Conservation (phyloP, 1,284 basidiomycete genomes). For the Binderoboletus segoi region DNA sequence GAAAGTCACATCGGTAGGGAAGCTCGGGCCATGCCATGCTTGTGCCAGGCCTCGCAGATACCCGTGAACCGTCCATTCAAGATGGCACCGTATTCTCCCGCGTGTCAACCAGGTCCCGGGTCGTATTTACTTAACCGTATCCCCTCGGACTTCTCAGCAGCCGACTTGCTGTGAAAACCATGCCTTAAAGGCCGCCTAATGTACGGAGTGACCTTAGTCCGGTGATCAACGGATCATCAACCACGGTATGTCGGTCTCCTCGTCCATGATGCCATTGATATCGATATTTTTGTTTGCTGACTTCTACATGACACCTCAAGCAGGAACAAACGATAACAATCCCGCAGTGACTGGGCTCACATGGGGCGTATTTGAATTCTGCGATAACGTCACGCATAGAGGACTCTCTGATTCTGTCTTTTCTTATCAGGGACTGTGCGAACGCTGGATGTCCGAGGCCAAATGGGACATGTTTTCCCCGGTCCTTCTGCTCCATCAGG, state of each 20-base stretch:
- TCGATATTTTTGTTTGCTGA: not conserved
- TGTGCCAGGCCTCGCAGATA: not conserved
- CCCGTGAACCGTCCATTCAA: not conserved
- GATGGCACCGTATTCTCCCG: not conserved
- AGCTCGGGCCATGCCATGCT: not conserved
- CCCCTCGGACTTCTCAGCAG: conserved; percentile 28
- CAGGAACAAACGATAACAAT: not conserved
- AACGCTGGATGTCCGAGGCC: not conserved
- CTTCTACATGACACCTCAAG: conserved; percentile 9
- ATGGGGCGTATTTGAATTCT: not conserved
- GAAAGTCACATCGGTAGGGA: not conserved
- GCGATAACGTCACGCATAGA: not conserved
- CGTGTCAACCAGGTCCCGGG: not conserved
- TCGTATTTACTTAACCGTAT: conserved; percentile 4
- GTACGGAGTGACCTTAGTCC: conserved; percentile 2
- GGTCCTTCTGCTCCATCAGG: not conserved
- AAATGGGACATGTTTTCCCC: not conserved
- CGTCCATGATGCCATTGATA: conserved; percentile 10
- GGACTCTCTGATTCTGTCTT: not conserved
- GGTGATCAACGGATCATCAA: not conserved
- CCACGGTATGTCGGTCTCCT: not conserved
- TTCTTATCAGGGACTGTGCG: not conserved
- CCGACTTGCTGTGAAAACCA: not conserved
- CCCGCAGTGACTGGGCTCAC: conserved; percentile 9
- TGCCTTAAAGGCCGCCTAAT: not conserved